Evolutionary conservation across 495 filamentous ascomycete genomes (phyloP), one percentile per base, ranked within the genome.

Genomic region (Tuber indicum): DNA sequence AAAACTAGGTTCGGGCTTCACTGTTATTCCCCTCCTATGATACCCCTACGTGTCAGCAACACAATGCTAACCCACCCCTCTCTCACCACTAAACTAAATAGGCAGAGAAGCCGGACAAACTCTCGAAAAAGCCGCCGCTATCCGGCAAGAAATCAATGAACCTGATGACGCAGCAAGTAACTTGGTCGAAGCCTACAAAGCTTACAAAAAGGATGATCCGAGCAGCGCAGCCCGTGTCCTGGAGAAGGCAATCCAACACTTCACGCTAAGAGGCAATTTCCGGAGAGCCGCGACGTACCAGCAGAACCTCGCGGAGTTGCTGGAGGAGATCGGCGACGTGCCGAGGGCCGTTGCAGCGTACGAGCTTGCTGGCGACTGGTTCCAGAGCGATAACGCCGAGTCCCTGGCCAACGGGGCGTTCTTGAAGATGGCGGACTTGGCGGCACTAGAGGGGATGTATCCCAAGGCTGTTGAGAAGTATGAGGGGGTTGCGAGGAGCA

Each of bases 161-260:
- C 92, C 92, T 70, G 92, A 96, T 83, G 94, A 97, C 83, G 92
- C 92, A 45, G 94, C 94, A 49, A 95, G 95, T 83, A 90, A 90
- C 71, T 86, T 92, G 76, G 87, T 88, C 83, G 87, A 89, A 77
- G 93, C 93, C 42, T 96, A 92, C 87, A 94, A 96, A 87, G 89
- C 90, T 72, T 97, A 96, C 86, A 89, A 90, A 82, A 94, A 93
- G 86, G 88, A 91, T 44, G 89, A 91, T 82, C 93, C 94, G 19
- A 87, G 91, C 82, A 91, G 93, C 84, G 93, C 93, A 32, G 91
- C 91, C 72, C 87, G 92, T 73, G 92, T 92, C 76, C 86, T 97
- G 72, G 87, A 91, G 43, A 84, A 87, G 76, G 92, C 93, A 32
- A 93, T 98, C 82, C 85, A 88, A 44, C 91, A 94, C 84, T 97